phyloP scores from a whole-genome alignment of 768 basidiomycete genomes.

The Hortiboletus campestris region DNA sequence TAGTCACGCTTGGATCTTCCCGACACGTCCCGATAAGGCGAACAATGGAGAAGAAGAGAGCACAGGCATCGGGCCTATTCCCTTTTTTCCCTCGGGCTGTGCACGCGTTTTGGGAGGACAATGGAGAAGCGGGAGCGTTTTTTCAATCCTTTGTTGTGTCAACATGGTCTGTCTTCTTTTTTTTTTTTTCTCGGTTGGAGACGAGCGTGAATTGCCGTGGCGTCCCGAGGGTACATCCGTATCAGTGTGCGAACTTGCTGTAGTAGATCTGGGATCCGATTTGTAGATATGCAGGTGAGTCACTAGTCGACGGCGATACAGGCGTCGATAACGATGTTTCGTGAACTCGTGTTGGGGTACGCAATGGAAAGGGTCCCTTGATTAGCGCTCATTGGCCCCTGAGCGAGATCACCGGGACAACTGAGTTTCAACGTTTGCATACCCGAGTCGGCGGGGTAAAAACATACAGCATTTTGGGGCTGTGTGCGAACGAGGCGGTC shows the following conservation, averaged over 20 bases:
- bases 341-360: too few relatives aligned
- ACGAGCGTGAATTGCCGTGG: too few relatives aligned
- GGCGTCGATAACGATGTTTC: too few relatives aligned
- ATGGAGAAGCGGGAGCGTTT: slow-evolving; percentile 5
- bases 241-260: not conserved
- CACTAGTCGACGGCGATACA: too few relatives aligned
- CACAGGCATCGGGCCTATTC: not conserved
- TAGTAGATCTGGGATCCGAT: not conserved
- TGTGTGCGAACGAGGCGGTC: not conserved
- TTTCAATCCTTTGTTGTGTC: too few relatives aligned
- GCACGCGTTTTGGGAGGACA: slow-evolving; percentile 10
- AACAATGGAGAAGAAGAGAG: slow-evolving; percentile 7
- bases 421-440: not conserved
- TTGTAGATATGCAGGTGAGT: too few relatives aligned
- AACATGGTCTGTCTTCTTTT: too few relatives aligned
- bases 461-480: not conserved
- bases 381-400: not conserved
- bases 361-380: too few relatives aligned
- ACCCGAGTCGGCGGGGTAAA: not conserved
- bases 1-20: too few relatives aligned
- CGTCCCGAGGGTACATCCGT: too few relatives aligned
- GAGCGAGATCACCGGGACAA: not conserved
- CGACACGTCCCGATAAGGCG: slow-evolving; percentile 3
- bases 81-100: not conserved
- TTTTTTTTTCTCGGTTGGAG: too few relatives aligned